A percentile compares a stretch with the other conserved stretches of the same genome.
These are phyloP conservation scores for Penicillium riverlandense DNA, from an alignment of 495 filamentous ascomycete genomes.

Conservation along the genomic window DNA sequence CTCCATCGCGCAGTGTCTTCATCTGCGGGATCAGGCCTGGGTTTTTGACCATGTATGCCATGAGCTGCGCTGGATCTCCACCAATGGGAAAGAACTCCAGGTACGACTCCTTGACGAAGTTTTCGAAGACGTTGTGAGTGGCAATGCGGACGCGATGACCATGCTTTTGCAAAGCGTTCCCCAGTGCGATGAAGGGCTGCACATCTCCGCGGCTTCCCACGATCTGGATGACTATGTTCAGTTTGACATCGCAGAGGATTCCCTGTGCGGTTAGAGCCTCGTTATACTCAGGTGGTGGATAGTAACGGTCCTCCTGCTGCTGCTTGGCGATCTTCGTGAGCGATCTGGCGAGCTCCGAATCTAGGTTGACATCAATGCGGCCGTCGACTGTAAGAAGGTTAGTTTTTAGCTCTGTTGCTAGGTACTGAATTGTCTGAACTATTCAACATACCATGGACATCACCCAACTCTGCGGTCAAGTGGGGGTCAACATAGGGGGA, in stretches of 20 bases:
- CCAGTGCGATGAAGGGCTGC: slow-evolving; percentile 44
- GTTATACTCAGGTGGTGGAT: not conserved
- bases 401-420: not conserved
- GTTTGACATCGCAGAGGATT: not conserved
- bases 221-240: slow-evolving; percentile 45
- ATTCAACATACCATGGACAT: not conserved
- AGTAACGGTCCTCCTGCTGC: not conserved
- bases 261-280: not conserved
- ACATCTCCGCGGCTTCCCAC: slow-evolving; percentile 47
- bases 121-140: slow-evolving; percentile 51
- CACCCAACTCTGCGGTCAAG: slow-evolving; percentile 1
- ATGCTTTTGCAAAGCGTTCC: slow-evolving; percentile 32
- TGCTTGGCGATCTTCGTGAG: slow-evolving; percentile 2
- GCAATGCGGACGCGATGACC: slow-evolving; percentile 50
- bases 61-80: slow-evolving; percentile 51
- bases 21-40: slow-evolving; percentile 38
- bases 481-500: slow-evolving; percentile 8
- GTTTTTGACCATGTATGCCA: slow-evolving; percentile 51
- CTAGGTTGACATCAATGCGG: slow-evolving; percentile 6
- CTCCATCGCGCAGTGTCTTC: slow-evolving; percentile 30
- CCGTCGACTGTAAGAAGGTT: slow-evolving; percentile 1
- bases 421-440: not conserved
- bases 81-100: slow-evolving; percentile 55
- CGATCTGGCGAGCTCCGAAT: slow-evolving; percentile 3
- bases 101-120: slow-evolving; percentile 45